Evolutionary conservation across 83 land plant species (phyloP), one percentile per base, ranked within the genome.

Genomic region (Picea abies): DNA sequence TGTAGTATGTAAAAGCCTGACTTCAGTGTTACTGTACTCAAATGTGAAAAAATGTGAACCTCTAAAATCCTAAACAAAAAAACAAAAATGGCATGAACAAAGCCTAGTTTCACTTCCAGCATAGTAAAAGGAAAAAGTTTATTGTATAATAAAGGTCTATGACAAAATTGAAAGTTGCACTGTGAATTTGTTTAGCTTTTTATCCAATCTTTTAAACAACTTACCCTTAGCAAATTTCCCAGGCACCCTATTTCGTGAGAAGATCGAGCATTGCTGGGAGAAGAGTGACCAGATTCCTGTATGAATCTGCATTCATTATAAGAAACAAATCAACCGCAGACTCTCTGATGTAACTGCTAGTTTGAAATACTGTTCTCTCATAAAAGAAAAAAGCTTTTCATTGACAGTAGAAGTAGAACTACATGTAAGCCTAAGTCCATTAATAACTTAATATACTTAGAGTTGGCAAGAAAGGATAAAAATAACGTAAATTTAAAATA

Each of bases 241-340:
- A 97, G 90, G 11, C 89, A 90, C 79, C 98, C 98, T 82, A 97
- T 85, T 72, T 49, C 87, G 80, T 97, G 96, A 78, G 98, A 89
- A 78, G 94, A 82, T 64, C 99, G 91, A 29, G 85, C 89, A 86
- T 87, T 92, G 75, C 75, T 90, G 56, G 81, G 82, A 77, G 92
- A 83, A 15, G 92, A 84, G 83, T 82, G 84, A 23, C 86, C 95
- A 39, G 83, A 84, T 66, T 92, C 92, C 80, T 91, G 84, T 84
- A 91, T 79, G 70, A 90, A 97, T 82, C 99, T 97, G 90, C 71
- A 85, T 35, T 63, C 37, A 82, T 70, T 23, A 47, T 0, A 60
- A 26, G 26, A 60, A 81, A 81, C 10, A 58, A 78, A 60, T 26
- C 22, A 60, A 78, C 23, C 44, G 14, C 14, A 41, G 25, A 39